These are phyloP conservation scores for Coniochaeta ligniaria DNA, from an alignment of 2,329 filamentous ascomycete genomes.

Conservation along the genomic window DNA sequence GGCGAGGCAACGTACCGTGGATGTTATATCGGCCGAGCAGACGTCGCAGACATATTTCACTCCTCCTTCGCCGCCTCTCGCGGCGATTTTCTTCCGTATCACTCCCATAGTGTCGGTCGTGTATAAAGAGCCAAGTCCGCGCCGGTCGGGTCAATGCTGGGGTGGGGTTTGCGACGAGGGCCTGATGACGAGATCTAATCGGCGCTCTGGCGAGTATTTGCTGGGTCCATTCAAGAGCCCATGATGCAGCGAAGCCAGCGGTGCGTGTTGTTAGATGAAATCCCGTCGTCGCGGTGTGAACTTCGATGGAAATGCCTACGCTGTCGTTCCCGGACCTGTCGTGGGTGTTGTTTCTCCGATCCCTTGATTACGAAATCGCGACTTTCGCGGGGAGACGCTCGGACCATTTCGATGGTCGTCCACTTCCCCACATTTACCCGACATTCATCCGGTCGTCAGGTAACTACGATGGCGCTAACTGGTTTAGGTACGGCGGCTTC, in stretches of 20 bases:
- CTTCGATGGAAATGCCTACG: neutral
- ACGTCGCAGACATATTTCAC: conserved; percentile 97
- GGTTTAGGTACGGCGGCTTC: neutral
- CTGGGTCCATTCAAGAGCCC: neutral
- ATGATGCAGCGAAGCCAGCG: neutral
- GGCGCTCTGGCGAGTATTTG: neutral
- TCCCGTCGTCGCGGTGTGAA: neutral
- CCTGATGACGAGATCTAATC: too few relatives aligned
- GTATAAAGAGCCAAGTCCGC: neutral
- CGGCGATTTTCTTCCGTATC: conserved; percentile 91
- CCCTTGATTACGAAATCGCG: neutral
- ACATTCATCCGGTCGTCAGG: too few relatives aligned
- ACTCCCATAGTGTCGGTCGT: conserved; percentile 63
- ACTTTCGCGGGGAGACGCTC: neutral
- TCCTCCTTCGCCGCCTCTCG: conserved; percentile 76
- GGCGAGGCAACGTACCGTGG: conserved; percentile 59
- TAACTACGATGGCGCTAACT: neutral
- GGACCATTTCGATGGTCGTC: neutral
- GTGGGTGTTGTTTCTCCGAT: neutral
- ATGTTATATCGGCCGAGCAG: conserved; percentile 93
- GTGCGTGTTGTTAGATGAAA: neutral
- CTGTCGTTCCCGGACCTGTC: neutral
- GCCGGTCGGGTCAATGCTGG: neutral
- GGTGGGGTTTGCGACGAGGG: neutral
- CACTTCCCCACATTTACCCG: neutral